phyloP scores from a whole-genome alignment of 2,329 filamentous ascomycete species.

The Colletotrichum tamarilloi region DNA sequence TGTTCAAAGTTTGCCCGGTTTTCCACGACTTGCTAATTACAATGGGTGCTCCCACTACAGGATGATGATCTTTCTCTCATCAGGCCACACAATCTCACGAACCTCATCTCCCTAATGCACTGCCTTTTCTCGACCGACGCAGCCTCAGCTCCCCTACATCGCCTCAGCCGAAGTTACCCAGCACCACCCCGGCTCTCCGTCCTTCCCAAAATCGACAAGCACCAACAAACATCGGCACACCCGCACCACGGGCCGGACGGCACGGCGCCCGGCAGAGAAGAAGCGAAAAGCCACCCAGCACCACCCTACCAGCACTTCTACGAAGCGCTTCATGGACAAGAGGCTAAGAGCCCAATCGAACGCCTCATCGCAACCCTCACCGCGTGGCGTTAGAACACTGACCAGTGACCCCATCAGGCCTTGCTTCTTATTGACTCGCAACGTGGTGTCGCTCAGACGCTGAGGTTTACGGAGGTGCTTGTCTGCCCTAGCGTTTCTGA shows the following conservation, averaged over 20 bases:
- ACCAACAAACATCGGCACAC: neutral
- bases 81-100: neutral
- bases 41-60: neutral
- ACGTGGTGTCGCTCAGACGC: neutral
- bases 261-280: constrained; percentile 8
- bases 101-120: neutral
- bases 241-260: constrained; percentile 2
- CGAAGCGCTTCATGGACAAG: neutral
- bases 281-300: neutral
- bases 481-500: neutral
- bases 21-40: neutral
- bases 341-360: neutral
- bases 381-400: neutral
- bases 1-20: neutral
- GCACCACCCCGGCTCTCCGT: neutral
- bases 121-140: neutral
- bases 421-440: neutral
- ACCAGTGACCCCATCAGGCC: neutral
- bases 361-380: neutral
- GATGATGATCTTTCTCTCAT: neutral
- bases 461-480: neutral
- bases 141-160: neutral
- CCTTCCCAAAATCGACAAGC: neutral
- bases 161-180: neutral
- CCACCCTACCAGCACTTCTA: neutral